phyloP scores from a whole-genome alignment of 768 basidiomycete species.

The Holtermannia corniformis region DNA sequence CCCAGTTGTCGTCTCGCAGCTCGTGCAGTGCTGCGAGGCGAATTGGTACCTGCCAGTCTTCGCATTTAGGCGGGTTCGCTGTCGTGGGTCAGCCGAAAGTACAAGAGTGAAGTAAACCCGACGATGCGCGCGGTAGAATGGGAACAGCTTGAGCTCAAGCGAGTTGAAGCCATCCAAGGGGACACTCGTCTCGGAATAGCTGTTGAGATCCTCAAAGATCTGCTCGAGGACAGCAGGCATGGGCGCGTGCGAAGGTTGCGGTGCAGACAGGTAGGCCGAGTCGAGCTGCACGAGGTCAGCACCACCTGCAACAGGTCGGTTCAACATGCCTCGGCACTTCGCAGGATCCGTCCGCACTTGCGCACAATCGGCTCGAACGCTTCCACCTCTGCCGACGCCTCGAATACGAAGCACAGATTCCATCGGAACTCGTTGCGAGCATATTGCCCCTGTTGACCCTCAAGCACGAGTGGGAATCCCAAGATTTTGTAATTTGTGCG shows the following conservation, averaged over 20 bases:
- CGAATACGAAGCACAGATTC: constrained; percentile 95
- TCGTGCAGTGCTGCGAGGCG: constrained; percentile 73
- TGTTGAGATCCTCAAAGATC: constrained; percentile 92
- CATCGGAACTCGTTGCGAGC: constrained; percentile 80
- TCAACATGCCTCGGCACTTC: constrained; percentile 69
- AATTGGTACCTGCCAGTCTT: constrained; percentile 93
- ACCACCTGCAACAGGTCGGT: too few relatives aligned
- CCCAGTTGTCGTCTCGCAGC: constrained; percentile 86
- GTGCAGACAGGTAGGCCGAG: constrained; percentile 72
- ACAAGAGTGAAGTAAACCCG: neutral
- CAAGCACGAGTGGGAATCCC: constrained; percentile 76
- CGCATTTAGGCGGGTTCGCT: constrained; percentile 74
- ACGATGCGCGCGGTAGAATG: constrained; percentile 60
- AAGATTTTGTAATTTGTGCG: constrained; percentile 59
- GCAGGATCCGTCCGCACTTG: constrained; percentile 83
- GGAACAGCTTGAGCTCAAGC: constrained; percentile 90
- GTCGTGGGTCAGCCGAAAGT: neutral
- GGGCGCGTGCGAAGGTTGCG: constrained; percentile 52
- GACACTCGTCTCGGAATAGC: constrained; percentile 92
- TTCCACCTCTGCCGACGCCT: constrained; percentile 77
- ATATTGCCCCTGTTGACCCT: constrained; percentile 52
- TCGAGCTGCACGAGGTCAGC: constrained; percentile 56
- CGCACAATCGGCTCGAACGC: constrained; percentile 94
- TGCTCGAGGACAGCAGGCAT: constrained; percentile 85
- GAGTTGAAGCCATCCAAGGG: constrained; percentile 81